Evolutionary conservation across 2,329 filamentous ascomycete genomes (phyloP).

Genomic region (Neofusicoccum sp.): DNA sequence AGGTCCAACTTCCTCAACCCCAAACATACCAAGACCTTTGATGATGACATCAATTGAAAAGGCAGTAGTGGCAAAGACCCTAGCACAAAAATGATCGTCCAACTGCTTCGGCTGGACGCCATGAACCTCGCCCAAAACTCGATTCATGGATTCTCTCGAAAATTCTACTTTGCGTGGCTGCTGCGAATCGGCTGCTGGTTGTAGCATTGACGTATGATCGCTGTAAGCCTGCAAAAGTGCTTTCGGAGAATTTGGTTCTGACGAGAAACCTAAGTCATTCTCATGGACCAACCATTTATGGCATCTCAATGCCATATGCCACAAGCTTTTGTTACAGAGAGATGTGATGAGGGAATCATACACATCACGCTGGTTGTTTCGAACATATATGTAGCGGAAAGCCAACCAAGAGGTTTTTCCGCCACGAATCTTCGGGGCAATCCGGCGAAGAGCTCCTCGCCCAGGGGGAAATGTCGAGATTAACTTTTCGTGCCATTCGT

Average conservation of each 20-base stretch:
- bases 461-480: background rate
- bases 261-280: background rate
- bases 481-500: constrained; percentile 17
- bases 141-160: constrained; percentile 28
- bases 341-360: constrained; percentile 43
- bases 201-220: background rate
- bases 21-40: constrained; percentile 69
- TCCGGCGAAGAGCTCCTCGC: background rate
- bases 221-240: background rate
- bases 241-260: background rate
- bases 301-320: background rate
- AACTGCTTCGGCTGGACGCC: constrained; percentile 44
- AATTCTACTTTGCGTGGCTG: background rate
- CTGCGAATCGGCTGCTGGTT: background rate
- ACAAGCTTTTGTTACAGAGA: background rate
- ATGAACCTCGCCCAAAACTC: constrained; percentile 36
- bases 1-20: constrained; percentile 72
- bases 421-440: background rate
- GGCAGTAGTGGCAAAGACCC: constrained; percentile 77
- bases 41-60: constrained; percentile 74
- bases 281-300: constrained; percentile 3
- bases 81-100: constrained; percentile 70
- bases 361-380: constrained; percentile 38
- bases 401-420: constrained; percentile 27
- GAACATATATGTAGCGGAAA: constrained; percentile 43